These are phyloP conservation scores for Suillus subluteus DNA, from an alignment of 768 basidiomycete species.

Conservation along the genomic window DNA sequence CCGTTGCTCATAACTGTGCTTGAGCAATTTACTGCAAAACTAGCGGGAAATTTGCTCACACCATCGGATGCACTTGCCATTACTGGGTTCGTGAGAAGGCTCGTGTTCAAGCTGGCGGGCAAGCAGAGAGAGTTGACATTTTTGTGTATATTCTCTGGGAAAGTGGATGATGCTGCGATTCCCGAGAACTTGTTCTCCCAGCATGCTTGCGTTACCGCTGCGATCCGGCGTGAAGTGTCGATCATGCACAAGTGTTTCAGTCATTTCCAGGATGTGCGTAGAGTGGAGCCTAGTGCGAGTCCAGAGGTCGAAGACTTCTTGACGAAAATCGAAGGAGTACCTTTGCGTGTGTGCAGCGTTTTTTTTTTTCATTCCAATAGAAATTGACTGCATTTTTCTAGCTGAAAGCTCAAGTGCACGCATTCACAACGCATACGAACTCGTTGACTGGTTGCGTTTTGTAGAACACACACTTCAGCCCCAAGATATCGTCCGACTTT, in stretches of 20 bases:
- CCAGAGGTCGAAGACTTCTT: constrained; percentile 48
- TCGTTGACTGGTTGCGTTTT: constrained; percentile 69
- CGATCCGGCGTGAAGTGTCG: constrained; percentile 48
- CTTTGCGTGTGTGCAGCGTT: constrained; percentile 46
- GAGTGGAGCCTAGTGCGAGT: constrained; percentile 16
- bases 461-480: constrained; percentile 37
- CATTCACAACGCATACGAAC: constrained; percentile 49
- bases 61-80: constrained; percentile 69
- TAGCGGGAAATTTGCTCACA: constrained; percentile 53
- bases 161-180: constrained; percentile 40
- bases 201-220: constrained; percentile 38
- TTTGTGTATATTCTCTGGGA: constrained; percentile 38
- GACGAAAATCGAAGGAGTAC: constrained; percentile 42
- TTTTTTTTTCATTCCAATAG: not conserved
- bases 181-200: constrained; percentile 36
- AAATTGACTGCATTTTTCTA: constrained; percentile 25
- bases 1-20: constrained; percentile 80
- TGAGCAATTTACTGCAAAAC: constrained; percentile 76
- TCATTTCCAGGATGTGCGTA: constrained; percentile 26
- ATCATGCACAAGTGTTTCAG: constrained; percentile 43
- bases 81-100: constrained; percentile 61
- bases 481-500: constrained; percentile 45
- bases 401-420: constrained; percentile 41
- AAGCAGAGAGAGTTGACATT: constrained; percentile 53
- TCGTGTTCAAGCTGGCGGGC: constrained; percentile 59